These are phyloP conservation scores for Sisymbrium altissimum DNA, from an alignment of 345 rosid species.

Conservation along the genomic window DNA sequence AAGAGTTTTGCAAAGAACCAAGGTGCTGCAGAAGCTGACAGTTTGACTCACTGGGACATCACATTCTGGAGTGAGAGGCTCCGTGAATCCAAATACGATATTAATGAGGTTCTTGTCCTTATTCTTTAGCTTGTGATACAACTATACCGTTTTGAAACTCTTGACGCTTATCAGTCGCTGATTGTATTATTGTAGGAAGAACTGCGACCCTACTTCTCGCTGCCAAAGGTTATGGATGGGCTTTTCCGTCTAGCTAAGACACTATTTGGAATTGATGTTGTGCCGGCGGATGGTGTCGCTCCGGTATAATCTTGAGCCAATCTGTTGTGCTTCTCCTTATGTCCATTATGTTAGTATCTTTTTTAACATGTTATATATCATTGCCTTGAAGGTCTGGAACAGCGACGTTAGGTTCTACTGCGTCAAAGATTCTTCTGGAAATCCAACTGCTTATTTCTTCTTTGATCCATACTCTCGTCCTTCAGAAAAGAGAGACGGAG, in stretches of 20 bases:
- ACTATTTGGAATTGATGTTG: constrained; percentile 73
- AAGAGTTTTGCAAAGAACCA: constrained; percentile 67
- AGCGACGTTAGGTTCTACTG: constrained; percentile 73
- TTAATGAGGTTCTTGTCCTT: constrained; percentile 71
- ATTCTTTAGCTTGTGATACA: constrained; percentile 4
- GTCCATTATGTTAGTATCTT: not conserved
- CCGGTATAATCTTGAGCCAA: constrained; percentile 49
- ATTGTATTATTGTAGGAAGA: constrained; percentile 57
- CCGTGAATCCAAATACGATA: constrained; percentile 88
- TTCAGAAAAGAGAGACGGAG: constrained; percentile 81
- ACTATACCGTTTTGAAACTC: not conserved
- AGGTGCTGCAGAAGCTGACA: constrained; percentile 76
- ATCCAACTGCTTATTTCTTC: constrained; percentile 81
- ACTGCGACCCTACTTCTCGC: constrained; percentile 86
- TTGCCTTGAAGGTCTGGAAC: constrained; percentile 74
- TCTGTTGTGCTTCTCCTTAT: constrained; percentile 1
- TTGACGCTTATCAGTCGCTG: constrained; percentile 2
- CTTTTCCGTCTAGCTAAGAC: constrained; percentile 70
- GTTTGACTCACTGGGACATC: constrained; percentile 83
- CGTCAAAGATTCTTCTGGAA: constrained; percentile 78
- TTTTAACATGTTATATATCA: constrained; percentile 20
- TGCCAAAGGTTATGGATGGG: constrained; percentile 86
- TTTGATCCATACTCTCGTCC: constrained; percentile 98
- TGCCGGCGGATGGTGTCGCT: constrained; percentile 87
- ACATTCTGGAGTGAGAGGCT: constrained; percentile 96